Base-by-base conservation (phyloP, 768 basidiomycete genomes). In the Mycena albidolilacea region DNA sequence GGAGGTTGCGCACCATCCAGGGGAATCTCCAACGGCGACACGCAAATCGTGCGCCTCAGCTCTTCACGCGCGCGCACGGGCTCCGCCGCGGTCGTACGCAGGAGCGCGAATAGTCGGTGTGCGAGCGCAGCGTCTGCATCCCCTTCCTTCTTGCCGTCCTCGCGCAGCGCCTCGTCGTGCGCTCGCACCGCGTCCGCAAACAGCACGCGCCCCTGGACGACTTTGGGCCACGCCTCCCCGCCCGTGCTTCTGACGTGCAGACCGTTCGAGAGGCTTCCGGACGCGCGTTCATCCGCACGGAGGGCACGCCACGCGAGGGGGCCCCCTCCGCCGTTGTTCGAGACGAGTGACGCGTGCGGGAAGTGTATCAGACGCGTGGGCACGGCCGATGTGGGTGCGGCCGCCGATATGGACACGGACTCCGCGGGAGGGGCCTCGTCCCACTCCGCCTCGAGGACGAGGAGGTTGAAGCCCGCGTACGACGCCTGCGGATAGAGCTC, bases 391-490 rank as follows among this genome's bases (percentile, higher is more conserved):
- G 41, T 10, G 41, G 30, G 9, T 19, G 17, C 17, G 7, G 58
- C 9, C 38, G 19, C 35, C 15, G 35, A 14, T 17, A 15, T 17
- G 14, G 55, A 35, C 14, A 23, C 52, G 21, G 52, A 54, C 46
- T 48, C 12, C 15, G 67, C 39, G 35, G 48, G n/a, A 9, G 63
- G 11, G 12, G 46, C 9, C 2, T 17, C 48, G 5, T 38, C 57
- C 50, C 64, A 46, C 50, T 43, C 59, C 2, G 91, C 88, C 30
- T 87, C 83, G 70, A 96, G 84, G 70, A 95, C 87, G 70, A 95
- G 84, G 38, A 95, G 80, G 81, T 95, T 96, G 87, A 96, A 96
- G 3, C 95, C 95, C 59, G 94, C 92, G 79, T 90, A 95, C 76
- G 83, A 80, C 17, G 85, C 83, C 72, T 90, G 79, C 72, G 86